phyloP scores from a whole-genome alignment of 2,329 filamentous ascomycete genomes.

The Teratosphaeria nubilosa region DNA sequence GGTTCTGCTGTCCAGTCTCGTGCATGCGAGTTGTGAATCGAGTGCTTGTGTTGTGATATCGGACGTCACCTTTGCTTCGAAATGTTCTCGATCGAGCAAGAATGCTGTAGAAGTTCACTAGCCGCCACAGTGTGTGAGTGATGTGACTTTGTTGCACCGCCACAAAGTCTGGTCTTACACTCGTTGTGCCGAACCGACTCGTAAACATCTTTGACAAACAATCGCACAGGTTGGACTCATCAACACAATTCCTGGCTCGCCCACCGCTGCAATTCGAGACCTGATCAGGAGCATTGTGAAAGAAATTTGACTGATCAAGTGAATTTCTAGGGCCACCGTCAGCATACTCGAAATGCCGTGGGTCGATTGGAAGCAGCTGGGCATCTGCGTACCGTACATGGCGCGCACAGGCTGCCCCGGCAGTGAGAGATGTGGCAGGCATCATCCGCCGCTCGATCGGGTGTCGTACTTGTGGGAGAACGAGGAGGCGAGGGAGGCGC shows the following conservation, averaged over 20 bases:
- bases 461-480: conserved; percentile 10
- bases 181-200: not conserved
- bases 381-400: conserved; percentile 17
- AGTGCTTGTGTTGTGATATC: too few species aligned
- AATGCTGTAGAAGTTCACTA: not conserved
- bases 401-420: conserved; percentile 7
- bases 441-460: conserved; percentile 10
- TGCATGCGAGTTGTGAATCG: too few species aligned
- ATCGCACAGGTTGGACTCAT: too few species aligned
- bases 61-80: not conserved
- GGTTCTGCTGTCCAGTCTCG: too few species aligned
- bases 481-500: not conserved
- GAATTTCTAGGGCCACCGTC: too few species aligned
- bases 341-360: conserved; percentile 5
- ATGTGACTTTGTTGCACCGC: not conserved
- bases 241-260: too few species aligned
- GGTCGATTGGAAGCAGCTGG: conserved; percentile 14
- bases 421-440: conserved; percentile 7
- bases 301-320: too few species aligned
- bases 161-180: not conserved
- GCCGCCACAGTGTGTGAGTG: not conserved
- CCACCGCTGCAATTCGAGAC: too few species aligned
- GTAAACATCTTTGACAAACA: not conserved
- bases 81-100: not conserved
- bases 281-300: too few species aligned